Base-by-base conservation (phyloP, 495 filamentous ascomycete species). In the Apiosordaria backusii region DNA sequence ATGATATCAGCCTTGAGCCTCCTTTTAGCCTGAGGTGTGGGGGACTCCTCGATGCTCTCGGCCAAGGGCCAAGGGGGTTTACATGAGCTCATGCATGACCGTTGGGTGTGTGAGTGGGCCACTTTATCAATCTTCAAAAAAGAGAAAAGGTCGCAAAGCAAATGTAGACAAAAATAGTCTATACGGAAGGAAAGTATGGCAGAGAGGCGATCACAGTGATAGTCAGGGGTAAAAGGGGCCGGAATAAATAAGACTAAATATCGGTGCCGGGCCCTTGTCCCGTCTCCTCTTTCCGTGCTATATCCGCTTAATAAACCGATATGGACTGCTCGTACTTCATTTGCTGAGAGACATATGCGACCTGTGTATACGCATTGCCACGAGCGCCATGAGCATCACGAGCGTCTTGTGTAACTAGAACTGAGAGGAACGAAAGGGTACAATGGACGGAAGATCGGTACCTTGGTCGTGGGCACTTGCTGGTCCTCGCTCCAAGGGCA, bases 1-100 rank as follows among this genome's bases (percentile, higher is more conserved):
- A 61, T 55, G 53, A 35, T 13, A 23, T 58, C 59, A 57, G 22
- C 64, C 58, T 64, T 62, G 40, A 66, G 58, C 59, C 64, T 62
- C 64, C 58, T 45, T 65, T 66, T 66, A 66, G 64, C 64, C 64
- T 66, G 64, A 66, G 59, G 27, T 57, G 50, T 57, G 58, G 64
- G 50, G 16, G 16, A 21, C 52, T 15, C 16, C 35, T 45, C 35
- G 35, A 45, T 45, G 6, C 10, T 45, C 9, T 45, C 10, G 35
- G 35, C 35, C 35, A 45, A 45, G 35, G n/a, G 9, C 35, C 35
- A 13, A 45, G 35, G 16, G 5, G 9, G 35, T 45, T 45, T 45
- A 45, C 16, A 45, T 45, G 35, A 45, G 16, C 35, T 45, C 35
- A 45, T 45, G 35, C 35, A 15, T 15, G 35, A 45, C 35, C 35